A percentile compares a stretch with the other conserved stretches of the same genome.
These are phyloP conservation scores for Dryadomyces quercus-mongolicae DNA, from an alignment of 2,329 filamentous ascomycete genomes.

Conservation along the genomic window DNA sequence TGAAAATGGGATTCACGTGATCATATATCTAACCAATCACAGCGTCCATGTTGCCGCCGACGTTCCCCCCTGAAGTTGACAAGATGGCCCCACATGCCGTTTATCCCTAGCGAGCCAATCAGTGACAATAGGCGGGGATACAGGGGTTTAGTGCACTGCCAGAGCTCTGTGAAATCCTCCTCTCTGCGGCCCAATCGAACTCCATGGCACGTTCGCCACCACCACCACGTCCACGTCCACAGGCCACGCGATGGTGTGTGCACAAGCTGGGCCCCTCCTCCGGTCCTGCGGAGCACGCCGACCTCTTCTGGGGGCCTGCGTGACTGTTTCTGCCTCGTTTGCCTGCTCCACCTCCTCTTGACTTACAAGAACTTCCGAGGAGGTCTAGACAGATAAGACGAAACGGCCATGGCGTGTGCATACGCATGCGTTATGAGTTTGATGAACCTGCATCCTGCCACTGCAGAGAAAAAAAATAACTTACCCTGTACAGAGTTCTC, in stretches of 20 bases:
- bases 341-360: background rate
- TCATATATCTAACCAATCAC: slow-evolving; percentile 7
- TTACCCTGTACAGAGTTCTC: background rate
- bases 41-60: slow-evolving; percentile 9
- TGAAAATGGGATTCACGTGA: background rate
- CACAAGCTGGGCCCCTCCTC: background rate
- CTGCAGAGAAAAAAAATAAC: too few species aligned
- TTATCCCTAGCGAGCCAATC: background rate
- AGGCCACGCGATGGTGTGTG: background rate
- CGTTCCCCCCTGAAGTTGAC: background rate
- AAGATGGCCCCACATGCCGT: background rate
- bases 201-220: background rate
- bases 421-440: too few species aligned
- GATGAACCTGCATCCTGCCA: too few species aligned
- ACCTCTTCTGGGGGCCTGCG: too few species aligned
- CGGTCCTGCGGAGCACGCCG: background rate
- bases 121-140: background rate
- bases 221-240: background rate
- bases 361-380: background rate
- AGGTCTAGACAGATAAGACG: too few species aligned
- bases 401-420: background rate
- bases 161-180: background rate
- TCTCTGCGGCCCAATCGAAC: too few species aligned
- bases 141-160: too few species aligned
- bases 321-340: background rate